Evolutionary conservation across 2,329 filamentous ascomycete species (phyloP).

Genomic region (Fusarium udum): DNA sequence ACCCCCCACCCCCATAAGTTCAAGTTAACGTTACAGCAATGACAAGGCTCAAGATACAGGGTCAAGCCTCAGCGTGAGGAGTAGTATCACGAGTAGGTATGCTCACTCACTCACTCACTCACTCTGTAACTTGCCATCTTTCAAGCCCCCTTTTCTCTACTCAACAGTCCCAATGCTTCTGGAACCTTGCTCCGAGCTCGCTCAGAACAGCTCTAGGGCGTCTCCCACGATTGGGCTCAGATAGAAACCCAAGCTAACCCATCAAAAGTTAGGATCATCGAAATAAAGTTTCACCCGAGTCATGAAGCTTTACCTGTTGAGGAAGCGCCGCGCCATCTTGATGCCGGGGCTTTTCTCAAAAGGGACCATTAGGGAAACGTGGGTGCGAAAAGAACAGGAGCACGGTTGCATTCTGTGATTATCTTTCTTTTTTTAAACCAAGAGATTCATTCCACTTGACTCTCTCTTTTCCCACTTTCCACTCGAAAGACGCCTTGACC

Average conservation of each 20-base stretch:
- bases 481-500: background rate
- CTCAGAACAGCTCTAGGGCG: background rate
- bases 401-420: background rate
- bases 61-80: background rate
- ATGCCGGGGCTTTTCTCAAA: slow-evolving; percentile 24
- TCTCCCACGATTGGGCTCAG: slow-evolving; percentile 9
- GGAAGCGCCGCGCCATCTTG: slow-evolving; percentile 39
- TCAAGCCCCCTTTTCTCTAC: background rate
- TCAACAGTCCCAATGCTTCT: background rate
- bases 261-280: slow-evolving; percentile 5
- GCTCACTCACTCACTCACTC: background rate
- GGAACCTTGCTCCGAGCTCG: background rate
- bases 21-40: background rate
- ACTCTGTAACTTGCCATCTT: background rate
- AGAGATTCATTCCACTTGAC: background rate
- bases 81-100: background rate
- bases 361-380: slow-evolving; percentile 1
- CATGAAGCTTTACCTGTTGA: slow-evolving; percentile 22
- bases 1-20: no score
- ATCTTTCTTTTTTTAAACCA: background rate
- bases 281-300: slow-evolving; percentile 35
- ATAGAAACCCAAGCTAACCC: slow-evolving; percentile 16
- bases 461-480: background rate
- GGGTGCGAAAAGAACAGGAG: slow-evolving; percentile 1
- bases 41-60: background rate